phyloP scores from a whole-genome alignment of 2,329 filamentous ascomycete species.

The Decorospora gaudefroyi region DNA sequence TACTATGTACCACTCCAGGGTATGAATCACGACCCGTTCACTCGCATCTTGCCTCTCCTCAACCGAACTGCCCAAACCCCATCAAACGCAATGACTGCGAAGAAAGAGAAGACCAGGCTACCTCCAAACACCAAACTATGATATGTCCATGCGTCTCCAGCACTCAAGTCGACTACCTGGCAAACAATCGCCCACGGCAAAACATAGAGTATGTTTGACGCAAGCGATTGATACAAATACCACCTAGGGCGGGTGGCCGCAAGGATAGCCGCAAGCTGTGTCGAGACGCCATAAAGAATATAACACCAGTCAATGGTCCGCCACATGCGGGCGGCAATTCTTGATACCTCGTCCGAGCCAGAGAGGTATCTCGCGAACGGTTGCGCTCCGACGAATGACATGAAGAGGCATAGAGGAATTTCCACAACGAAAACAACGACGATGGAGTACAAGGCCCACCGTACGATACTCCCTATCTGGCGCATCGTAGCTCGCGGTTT shows the following conservation, averaged over 20 bases:
- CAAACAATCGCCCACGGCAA: constrained; percentile 71
- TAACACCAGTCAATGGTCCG: constrained; percentile 62
- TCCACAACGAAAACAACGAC: constrained; percentile 62
- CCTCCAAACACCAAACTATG: constrained; percentile 70
- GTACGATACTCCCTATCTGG: constrained; percentile 51
- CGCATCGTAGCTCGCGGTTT: constrained; percentile 27
- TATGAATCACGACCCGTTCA: too few relatives aligned
- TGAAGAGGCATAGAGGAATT: constrained; percentile 64
- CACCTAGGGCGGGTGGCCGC: constrained; percentile 66
- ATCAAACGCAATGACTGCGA: constrained; percentile 58
- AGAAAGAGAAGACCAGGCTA: constrained; percentile 68
- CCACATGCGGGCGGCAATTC: constrained; percentile 70
- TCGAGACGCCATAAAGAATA: constrained; percentile 68
- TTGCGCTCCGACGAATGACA: constrained; percentile 63
- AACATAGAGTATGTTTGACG: constrained; percentile 69
- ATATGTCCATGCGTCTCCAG: constrained; percentile 67
- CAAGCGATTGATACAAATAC: constrained; percentile 70
- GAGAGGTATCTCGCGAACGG: constrained; percentile 68
- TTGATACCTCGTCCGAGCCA: constrained; percentile 60
- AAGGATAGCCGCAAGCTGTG: constrained; percentile 67
- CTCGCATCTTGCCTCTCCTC: constrained; percentile 15
- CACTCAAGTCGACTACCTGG: constrained; percentile 47
- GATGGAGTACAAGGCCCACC: constrained; percentile 60
- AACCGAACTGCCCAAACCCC: constrained; percentile 59
- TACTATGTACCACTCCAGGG: too few relatives aligned